Evolutionary conservation across 2,329 filamentous ascomycete genomes (phyloP).

Genomic region (Plectosphaerella plurivora): DNA sequence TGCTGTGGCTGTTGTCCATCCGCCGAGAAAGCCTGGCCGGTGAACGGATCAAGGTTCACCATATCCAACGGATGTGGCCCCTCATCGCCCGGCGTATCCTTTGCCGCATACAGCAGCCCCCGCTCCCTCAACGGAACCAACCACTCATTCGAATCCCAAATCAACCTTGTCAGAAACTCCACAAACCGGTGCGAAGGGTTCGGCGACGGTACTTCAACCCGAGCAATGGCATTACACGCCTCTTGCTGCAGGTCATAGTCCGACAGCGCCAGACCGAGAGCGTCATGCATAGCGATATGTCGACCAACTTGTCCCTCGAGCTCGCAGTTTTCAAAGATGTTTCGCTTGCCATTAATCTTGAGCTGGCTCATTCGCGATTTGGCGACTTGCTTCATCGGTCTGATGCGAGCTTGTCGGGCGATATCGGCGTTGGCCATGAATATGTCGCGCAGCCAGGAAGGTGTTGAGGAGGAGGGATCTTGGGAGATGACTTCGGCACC

Average conservation of each 20-base stretch:
- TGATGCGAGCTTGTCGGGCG: slow-evolving; percentile 13
- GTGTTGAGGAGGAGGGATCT: not conserved
- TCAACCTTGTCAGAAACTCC: slow-evolving; percentile 4
- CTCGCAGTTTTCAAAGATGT: slow-evolving; percentile 20
- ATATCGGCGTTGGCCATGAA: slow-evolving; percentile 12
- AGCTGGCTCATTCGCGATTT: slow-evolving; percentile 15
- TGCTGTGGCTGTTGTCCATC: not conserved
- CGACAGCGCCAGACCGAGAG: slow-evolving; percentile 6
- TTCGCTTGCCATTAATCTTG: slow-evolving; percentile 20
- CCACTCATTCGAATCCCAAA: slow-evolving; percentile 5
- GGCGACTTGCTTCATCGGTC: slow-evolving; percentile 15
- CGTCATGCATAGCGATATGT: slow-evolving; percentile 1
- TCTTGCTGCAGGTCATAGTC: slow-evolving; percentile 12
- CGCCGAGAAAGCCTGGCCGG: not conserved
- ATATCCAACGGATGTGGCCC: not conserved
- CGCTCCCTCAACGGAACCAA: slow-evolving; percentile 4
- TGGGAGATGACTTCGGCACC: slow-evolving; percentile 16
- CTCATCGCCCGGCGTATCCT: not conserved
- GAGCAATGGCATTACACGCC: slow-evolving; percentile 9
- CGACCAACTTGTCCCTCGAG: slow-evolving; percentile 15
- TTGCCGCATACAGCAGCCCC: not conserved
- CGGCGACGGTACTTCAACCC: slow-evolving; percentile 5
- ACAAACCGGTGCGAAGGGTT: slow-evolving; percentile 8
- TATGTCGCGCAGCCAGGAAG: slow-evolving; percentile 21
- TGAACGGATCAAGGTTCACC: not conserved